Evolutionary conservation across 805 yeast genomes (phyloP), one percentile per base, ranked within the genome.

Genomic region (Myxozyma melibiosi): DNA sequence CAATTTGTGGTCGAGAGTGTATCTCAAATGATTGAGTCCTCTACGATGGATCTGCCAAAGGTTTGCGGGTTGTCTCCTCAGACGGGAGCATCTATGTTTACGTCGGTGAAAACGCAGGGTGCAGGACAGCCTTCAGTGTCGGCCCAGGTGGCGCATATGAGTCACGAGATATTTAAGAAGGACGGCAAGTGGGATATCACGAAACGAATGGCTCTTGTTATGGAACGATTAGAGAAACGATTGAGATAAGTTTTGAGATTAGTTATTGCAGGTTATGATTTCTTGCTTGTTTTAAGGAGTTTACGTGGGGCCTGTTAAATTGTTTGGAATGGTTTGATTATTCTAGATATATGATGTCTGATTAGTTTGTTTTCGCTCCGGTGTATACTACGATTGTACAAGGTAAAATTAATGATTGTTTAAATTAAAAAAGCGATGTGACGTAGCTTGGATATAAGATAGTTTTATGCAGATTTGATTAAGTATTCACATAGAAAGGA

Each of bases 111-210:
- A n/a, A n/a, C n/a, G n/a, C n/a, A n/a, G n/a, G n/a, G n/a, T n/a
- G n/a, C 28, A 4, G 24, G 22, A 24, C 22, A 45, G 31, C 18
- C 33, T 22, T 45, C 50, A 13, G 43, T 47, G 9, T 25, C 51
- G 4, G 51, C 43, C 4, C 52, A 48, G 22, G 45, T 48, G 9
- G 38, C 45, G 4, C 44, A 35, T 31, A 20, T 39, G 28, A 39
- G 52, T 20, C 51, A 38, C 30, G 31, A 31, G 8, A 48, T 48
- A 39, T 48, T 48, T 30, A 28, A 38, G 42, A 48, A 20, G 20
- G 52, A 48, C 24, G 52, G 52, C 4, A 48, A 39, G 20, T 48
- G 52, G 52, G 45, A 14, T 13, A n/a, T 48, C 2, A 37, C 45
- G 24, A 48, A 48, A 27, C 52, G 45, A 11, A 31, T 48, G 30